These are phyloP conservation scores for Monosiga brevicollis DNA, from an alignment of 78 protist genomes.

Conservation along the genomic window DNA sequence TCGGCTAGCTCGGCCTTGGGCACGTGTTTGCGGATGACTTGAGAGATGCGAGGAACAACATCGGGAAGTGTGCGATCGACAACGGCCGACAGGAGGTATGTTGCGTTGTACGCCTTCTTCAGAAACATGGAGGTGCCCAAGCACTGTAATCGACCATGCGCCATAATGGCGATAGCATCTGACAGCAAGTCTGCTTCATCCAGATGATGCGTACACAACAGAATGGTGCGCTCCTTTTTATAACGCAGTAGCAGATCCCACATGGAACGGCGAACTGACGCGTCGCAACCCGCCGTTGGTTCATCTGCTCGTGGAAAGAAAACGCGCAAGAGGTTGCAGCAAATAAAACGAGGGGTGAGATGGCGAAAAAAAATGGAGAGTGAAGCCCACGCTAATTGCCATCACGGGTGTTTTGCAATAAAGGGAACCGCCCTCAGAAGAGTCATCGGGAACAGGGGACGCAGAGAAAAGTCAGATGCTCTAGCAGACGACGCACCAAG, in stretches of 20 bases:
- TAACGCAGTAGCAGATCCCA: conserved; percentile 53
- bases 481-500: conserved; percentile 1
- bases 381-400: too few relatives aligned
- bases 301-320: too few relatives aligned
- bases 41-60: not conserved
- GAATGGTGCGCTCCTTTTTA: conserved; percentile 42
- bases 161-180: conserved; percentile 6
- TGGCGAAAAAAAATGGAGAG: too few relatives aligned
- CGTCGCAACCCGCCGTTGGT: too few relatives aligned
- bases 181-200: conserved; percentile 32
- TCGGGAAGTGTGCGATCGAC: not conserved
- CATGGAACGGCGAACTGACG: conserved; percentile 25
- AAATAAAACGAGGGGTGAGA: too few relatives aligned
- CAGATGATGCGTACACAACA: conserved; percentile 37
- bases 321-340: too few relatives aligned
- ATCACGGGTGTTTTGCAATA: too few relatives aligned
- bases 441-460: too few relatives aligned
- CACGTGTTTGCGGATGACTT: not conserved
- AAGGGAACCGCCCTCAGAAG: too few relatives aligned
- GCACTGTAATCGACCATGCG: conserved; percentile 18
- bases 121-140: conserved; percentile 23
- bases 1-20: not conserved
- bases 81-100: not conserved
- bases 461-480: not conserved
- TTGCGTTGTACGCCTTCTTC: not conserved